A percentile compares a stretch with the other conserved stretches of the same genome.
phyloP scores from a whole-genome alignment of 2,329 filamentous ascomycete species.

The Penicillium hordei region DNA sequence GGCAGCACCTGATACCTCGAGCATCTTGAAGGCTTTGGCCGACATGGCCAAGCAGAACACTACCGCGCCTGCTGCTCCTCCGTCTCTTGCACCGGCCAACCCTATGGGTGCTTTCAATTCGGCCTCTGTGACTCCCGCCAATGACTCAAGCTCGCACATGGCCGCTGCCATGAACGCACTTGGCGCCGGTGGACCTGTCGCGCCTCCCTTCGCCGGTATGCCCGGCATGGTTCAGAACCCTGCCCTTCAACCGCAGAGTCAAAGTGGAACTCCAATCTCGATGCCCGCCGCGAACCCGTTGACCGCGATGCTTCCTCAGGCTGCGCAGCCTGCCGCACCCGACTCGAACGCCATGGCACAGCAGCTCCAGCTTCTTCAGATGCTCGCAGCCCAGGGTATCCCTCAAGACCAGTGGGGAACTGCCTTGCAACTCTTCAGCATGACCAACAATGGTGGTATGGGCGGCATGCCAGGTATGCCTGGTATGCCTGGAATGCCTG shows the following conservation, averaged over 20 bases:
- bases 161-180: constrained; percentile 58
- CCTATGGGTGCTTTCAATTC: constrained; percentile 52
- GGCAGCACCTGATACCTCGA: constrained; percentile 55
- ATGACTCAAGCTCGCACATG: constrained; percentile 51
- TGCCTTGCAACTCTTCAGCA: constrained; percentile 53
- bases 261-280: constrained; percentile 44
- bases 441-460: constrained; percentile 28
- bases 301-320: constrained; percentile 45
- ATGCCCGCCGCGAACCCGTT: constrained; percentile 43
- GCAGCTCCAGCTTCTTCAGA: constrained; percentile 72
- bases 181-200: constrained; percentile 36
- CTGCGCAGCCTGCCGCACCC: constrained; percentile 33
- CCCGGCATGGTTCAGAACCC: constrained; percentile 42
- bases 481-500: constrained; percentile 33
- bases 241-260: constrained; percentile 40
- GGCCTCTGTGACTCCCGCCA: constrained; percentile 45
- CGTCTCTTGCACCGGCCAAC: constrained; percentile 41
- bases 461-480: constrained; percentile 31
- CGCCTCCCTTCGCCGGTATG: constrained; percentile 50
- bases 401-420: constrained; percentile 72
- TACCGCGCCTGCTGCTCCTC: constrained; percentile 46
- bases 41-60: constrained; percentile 77
- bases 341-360: constrained; percentile 59
- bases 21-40: constrained; percentile 75
- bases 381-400: constrained; percentile 72